Evolutionary conservation across 257 asterid species (phyloP).

Genomic region (Ajuga chamaepitys): DNA sequence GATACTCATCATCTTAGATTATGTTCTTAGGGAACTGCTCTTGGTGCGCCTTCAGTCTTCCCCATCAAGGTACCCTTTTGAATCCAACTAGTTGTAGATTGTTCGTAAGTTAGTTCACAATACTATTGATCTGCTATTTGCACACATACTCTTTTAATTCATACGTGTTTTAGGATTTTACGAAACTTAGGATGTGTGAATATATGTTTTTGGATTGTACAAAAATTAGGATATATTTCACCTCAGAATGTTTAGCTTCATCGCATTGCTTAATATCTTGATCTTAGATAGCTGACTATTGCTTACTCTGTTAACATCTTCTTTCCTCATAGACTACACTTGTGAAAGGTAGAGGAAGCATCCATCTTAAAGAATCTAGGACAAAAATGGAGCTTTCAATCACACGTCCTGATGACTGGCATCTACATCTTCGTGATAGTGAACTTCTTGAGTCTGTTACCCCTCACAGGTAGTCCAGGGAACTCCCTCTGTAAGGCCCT

Average conservation of each 20-base stretch:
- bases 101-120: background rate
- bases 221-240: background rate
- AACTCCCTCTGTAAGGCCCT: background rate
- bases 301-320: constrained; percentile 26
- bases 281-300: background rate
- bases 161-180: background rate
- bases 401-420: constrained; percentile 95
- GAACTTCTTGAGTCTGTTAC: constrained; percentile 74
- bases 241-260: background rate
- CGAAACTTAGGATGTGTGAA: background rate
- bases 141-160: background rate
- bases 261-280: background rate
- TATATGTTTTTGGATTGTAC: background rate
- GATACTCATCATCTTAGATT: background rate
- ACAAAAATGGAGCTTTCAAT: constrained; percentile 66
- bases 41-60: background rate
- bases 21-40: constrained; percentile 9
- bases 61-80: background rate
- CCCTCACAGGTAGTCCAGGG: constrained; percentile 55
- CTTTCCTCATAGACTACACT: no score
- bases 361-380: constrained; percentile 23
- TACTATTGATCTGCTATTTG: background rate
- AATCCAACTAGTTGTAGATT: background rate
- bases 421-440: constrained; percentile 98
- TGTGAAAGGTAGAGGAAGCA: constrained; percentile 24